Percentiles rank a stretch among this genome's conserved stretches.
phyloP scores from a whole-genome alignment of 768 basidiomycete species.

The Chlorophyllum brunneum region DNA sequence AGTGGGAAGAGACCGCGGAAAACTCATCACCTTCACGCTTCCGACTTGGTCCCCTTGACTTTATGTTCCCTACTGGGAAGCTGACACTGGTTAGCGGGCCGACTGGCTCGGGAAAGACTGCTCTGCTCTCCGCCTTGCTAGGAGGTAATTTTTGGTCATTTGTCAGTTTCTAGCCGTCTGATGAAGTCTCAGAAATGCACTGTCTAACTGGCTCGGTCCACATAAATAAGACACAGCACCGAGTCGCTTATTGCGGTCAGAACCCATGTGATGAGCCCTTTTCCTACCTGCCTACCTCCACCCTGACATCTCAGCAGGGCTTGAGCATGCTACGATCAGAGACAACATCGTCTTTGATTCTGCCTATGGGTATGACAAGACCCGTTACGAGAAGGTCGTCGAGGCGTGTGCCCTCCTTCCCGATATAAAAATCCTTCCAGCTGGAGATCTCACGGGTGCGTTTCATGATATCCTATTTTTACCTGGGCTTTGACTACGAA shows the following conservation, averaged over 20 bases:
- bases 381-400: conserved; percentile 63
- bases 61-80: conserved; percentile 54
- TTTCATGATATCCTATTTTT: background rate
- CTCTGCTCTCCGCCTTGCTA: conserved; percentile 57
- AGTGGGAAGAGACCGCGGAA: conserved; percentile 45
- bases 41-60: conserved; percentile 50
- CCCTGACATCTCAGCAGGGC: conserved; percentile 37
- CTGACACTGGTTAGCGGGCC: conserved; percentile 61
- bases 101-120: conserved; percentile 70
- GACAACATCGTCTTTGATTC: conserved; percentile 81
- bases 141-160: conserved; percentile 43
- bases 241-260: conserved; percentile 68
- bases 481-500: background rate
- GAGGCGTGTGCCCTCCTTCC: conserved; percentile 71
- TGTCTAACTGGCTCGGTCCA: conserved; percentile 50
- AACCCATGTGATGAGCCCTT: conserved; percentile 47
- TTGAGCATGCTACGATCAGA: conserved; percentile 76
- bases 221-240: conserved; percentile 52
- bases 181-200: conserved; percentile 46
- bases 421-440: conserved; percentile 69
- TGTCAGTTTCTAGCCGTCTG: conserved; percentile 2
- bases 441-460: conserved; percentile 74
- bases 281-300: background rate
- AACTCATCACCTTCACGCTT: conserved; percentile 36
- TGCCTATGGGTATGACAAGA: conserved; percentile 50